Base-by-base conservation (phyloP, 106 monocot species). In the Phalaenopsis equestris region DNA sequence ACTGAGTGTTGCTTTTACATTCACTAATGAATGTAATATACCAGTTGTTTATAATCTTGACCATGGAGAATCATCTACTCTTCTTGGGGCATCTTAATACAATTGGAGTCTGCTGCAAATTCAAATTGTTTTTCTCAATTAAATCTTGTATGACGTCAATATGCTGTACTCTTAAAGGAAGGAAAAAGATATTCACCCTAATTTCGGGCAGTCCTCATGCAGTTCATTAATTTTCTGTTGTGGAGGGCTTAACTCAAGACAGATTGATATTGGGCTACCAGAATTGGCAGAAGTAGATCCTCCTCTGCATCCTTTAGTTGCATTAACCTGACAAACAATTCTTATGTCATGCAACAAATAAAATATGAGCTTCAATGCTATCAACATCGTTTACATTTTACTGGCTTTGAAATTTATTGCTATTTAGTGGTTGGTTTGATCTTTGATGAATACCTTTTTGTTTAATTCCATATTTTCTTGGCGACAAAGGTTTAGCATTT, bases 181-280 rank as follows among this genome's bases (percentile, higher is more conserved):
- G 3, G 21, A 57, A 37, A 56, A 9, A 56, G 19, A 19, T 3
- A 19, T 23, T 74, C 84, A 92, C 89, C 89, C 82, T 38, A 92
- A 56, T 23, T 76, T 84, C 61, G 80, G 79, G 75, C 46, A 19
- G 65, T 67, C 80, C 76, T 55, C 75, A 78, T 82, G 49, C 41
- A 79, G 48, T 52, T 41, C 80, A 77, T 72, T 70, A 74, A 67
- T 82, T 80, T 85, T 81, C 42, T 85, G 80, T 41, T 87, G 85
- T 38, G 89, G 85, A 8, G 81, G 89, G 76, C 89, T 84, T 57
- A 92, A 76, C 75, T 87, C 85, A 57, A 89, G 89, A 38, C 84
- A 49, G 61, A 87, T 75, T 16, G 84, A 80, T 56, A 23, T 67
- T 24, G 67, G 61, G 83, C 82, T 55, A 78, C 24, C 24, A 48